phyloP scores from a whole-genome alignment of 1,284 basidiomycete genomes.

The Trametes versicolor region DNA sequence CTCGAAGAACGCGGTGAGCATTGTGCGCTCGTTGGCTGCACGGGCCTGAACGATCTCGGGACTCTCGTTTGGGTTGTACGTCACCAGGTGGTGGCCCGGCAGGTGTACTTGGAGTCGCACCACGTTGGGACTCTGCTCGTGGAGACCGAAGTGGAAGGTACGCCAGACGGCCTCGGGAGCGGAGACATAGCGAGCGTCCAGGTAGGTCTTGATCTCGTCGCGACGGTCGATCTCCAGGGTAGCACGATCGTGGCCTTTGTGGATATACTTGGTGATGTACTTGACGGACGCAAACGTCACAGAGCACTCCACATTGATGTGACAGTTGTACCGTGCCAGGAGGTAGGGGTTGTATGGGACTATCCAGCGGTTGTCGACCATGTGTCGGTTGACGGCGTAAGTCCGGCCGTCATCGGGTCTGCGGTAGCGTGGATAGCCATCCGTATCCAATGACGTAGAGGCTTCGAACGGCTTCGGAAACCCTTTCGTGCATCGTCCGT shows the following conservation, averaged over 20 bases:
- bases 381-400: slow-evolving; percentile 36
- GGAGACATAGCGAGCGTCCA: slow-evolving; percentile 44
- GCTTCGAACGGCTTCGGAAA: slow-evolving; percentile 51
- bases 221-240: slow-evolving; percentile 41
- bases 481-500: slow-evolving; percentile 51
- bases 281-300: slow-evolving; percentile 48
- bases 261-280: slow-evolving; percentile 58
- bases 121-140: slow-evolving; percentile 47
- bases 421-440: slow-evolving; percentile 51
- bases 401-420: slow-evolving; percentile 46
- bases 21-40: slow-evolving; percentile 41
- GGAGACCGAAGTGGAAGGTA: slow-evolving; percentile 46
- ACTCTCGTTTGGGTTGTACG: slow-evolving; percentile 45
- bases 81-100: slow-evolving; percentile 47
- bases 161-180: slow-evolving; percentile 49
- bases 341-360: slow-evolving; percentile 51
- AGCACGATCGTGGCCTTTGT: slow-evolving; percentile 50
- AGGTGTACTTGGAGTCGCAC: slow-evolving; percentile 52
- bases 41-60: slow-evolving; percentile 39
- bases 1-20: slow-evolving; percentile 53
- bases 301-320: slow-evolving; percentile 58
- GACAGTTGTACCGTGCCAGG: slow-evolving; percentile 48
- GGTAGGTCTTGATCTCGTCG: slow-evolving; percentile 48
- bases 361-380: slow-evolving; percentile 47
- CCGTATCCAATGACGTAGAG: slow-evolving; percentile 45